Evolutionary conservation across 148 eudicot genomes (phyloP), one percentile per base, ranked within the genome.

Genomic region (Heliosperma pusillum): DNA sequence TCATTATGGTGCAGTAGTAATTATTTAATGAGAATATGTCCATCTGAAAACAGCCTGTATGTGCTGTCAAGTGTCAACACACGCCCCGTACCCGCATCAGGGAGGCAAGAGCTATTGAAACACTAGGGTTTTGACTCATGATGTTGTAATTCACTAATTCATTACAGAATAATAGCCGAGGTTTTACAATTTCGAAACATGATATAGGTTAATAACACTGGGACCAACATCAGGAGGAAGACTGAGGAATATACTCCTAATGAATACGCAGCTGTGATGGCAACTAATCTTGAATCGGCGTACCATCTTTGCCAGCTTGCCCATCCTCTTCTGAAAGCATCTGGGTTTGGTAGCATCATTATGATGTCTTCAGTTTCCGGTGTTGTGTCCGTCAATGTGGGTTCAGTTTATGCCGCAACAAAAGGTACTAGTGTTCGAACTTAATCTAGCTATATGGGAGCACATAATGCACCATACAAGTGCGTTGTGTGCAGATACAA

Each of bases 241-340:
- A 82, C 81, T 3, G 57, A 20, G 10, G 72, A 82, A 12, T 55
- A 69, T 53, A 84, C 76, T 10, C 59, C 75, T 4, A 78, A 84
- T 13, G 87, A 86, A 13, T 82, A 74, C 57, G 62, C 80, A 12
- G 29, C 64, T 7, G 13, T 86, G 7, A 83, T 89, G 87, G 70
- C 26, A 4, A 89, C 87, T 1, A 89, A 89, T 63, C 67, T 87
- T 3, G 93, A 89, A 66, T 79, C 90, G 0, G 79, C 86, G 27
- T 86, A 67, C 74, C 90, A 87, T 73, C n/a, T 89, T 17, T 71
- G 79, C 60, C 93, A 89, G 55, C 84, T 89, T 64, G 82, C 86
- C 1, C 79, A 89, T 66, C 90, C 88, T 50, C 82, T 87, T 21
- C 82, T 89, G 9, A 87, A 87, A 79, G 86, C 83, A 66, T 85